Conservation (phyloP, 2,329 filamentous ascomycete species). For the Botryotinia narcissicola region DNA sequence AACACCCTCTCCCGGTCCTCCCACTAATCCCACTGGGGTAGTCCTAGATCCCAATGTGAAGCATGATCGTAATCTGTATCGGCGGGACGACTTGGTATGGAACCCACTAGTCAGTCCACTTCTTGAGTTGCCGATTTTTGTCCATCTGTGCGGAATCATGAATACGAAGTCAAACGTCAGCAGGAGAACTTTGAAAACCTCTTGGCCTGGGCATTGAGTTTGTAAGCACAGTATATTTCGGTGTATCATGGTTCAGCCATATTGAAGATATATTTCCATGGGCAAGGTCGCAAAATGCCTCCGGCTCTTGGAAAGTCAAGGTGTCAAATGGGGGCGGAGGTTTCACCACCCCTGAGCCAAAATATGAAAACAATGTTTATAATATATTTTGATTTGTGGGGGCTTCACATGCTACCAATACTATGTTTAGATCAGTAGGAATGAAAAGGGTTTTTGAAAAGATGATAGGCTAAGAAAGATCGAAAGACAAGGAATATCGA, state of each 20-base stretch:
- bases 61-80: background rate
- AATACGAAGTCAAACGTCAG: slow-evolving; percentile 4
- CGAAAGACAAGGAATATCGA: background rate
- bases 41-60: background rate
- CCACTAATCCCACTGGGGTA: background rate
- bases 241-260: background rate
- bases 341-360: slow-evolving; percentile 12
- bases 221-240: background rate
- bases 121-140: background rate
- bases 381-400: slow-evolving; percentile 4
- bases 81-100: slow-evolving; percentile 2
- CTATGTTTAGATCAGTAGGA: slow-evolving; percentile 14
- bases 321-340: slow-evolving; percentile 1
- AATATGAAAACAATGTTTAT: background rate
- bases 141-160: slow-evolving; percentile 8
- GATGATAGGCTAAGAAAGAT: background rate
- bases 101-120: background rate
- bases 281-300: background rate
- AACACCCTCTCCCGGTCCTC: slow-evolving; percentile 12
- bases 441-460: background rate
- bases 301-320: slow-evolving; percentile 4
- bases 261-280: background rate
- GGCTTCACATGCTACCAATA: background rate
- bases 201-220: background rate
- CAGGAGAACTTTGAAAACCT: background rate